Evolutionary conservation across 2,329 filamentous ascomycete genomes (phyloP).

Genomic region (Exophiala spinifera): DNA sequence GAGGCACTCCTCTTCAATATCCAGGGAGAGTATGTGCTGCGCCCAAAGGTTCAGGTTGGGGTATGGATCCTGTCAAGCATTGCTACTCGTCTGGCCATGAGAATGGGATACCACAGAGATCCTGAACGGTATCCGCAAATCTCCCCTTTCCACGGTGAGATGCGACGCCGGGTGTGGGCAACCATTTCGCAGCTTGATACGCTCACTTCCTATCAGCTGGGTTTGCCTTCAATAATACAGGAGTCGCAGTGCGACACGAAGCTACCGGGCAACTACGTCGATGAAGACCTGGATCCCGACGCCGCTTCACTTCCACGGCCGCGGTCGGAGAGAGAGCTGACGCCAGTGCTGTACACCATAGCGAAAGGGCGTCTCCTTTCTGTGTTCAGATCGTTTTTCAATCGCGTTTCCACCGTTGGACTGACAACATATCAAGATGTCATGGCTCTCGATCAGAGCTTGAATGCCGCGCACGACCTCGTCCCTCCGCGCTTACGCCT

Average conservation of each 20-base stretch:
- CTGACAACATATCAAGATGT: not conserved
- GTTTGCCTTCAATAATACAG: constrained; percentile 59
- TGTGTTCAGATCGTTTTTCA: not conserved
- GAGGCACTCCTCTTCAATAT: constrained; percentile 56
- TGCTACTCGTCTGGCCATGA: constrained; percentile 56
- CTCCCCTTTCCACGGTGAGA: constrained; percentile 55
- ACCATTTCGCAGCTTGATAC: constrained; percentile 54
- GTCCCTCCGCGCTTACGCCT: not conserved
- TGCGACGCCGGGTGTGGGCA: constrained; percentile 42
- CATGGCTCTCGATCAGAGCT: not conserved
- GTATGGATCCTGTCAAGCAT: constrained; percentile 55
- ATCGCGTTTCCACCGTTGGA: not conserved
- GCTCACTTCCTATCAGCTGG: constrained; percentile 60
- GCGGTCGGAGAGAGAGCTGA: not conserved
- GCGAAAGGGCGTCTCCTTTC: not conserved
- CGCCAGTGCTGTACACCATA: not conserved
- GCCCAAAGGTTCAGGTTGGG: constrained; percentile 51
- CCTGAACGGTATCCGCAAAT: constrained; percentile 52
- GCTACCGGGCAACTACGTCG: constrained; percentile 56
- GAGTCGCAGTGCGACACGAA: constrained; percentile 58
- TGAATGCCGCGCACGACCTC: not conserved
- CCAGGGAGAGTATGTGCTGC: constrained; percentile 51
- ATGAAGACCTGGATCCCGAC: constrained; percentile 54
- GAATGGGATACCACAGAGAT: constrained; percentile 60
- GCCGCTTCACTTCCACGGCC: not conserved